These are phyloP conservation scores for Symbiodinium natans DNA, from an alignment of 73 alveolate genomes.

Conservation along the genomic window DNA sequence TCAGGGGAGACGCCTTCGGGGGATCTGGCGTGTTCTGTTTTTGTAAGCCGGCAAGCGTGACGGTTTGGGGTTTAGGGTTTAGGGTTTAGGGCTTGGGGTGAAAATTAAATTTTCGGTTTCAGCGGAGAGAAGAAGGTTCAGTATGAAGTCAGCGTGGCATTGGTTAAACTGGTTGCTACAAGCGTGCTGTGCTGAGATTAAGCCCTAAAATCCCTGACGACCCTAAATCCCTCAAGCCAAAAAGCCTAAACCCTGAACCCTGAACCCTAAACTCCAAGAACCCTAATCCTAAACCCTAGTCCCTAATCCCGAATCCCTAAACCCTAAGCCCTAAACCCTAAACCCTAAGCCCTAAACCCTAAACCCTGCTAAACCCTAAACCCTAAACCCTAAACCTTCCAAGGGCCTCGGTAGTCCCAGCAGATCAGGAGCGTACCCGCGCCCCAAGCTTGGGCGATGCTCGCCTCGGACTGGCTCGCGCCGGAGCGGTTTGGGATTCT, in stretches of 20 bases:
- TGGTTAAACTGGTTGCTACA: background rate
- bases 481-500: background rate
- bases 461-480: background rate
- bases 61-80: background rate
- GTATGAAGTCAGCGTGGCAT: background rate
- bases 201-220: too few relatives aligned
- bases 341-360: background rate
- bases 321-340: background rate
- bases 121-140: too few relatives aligned
- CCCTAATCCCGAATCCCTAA: background rate
- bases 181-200: background rate
- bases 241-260: too few relatives aligned
- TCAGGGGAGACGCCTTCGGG: background rate
- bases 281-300: too few relatives aligned
- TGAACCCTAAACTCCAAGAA: too few relatives aligned
- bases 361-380: background rate
- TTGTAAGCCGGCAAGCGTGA: too few relatives aligned
- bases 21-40: background rate
- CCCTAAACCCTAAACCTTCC: background rate
- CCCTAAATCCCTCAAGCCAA: too few relatives aligned
- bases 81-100: background rate
- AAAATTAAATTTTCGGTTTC: background rate
- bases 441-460: slow-evolving; percentile 84
- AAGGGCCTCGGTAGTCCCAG: slow-evolving; percentile 69
- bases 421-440: slow-evolving; percentile 57